Percentiles rank a stretch among this genome's conserved stretches.
phyloP scores from a whole-genome alignment of 768 basidiomycete species.

The Fomitopsis serialis region DNA sequence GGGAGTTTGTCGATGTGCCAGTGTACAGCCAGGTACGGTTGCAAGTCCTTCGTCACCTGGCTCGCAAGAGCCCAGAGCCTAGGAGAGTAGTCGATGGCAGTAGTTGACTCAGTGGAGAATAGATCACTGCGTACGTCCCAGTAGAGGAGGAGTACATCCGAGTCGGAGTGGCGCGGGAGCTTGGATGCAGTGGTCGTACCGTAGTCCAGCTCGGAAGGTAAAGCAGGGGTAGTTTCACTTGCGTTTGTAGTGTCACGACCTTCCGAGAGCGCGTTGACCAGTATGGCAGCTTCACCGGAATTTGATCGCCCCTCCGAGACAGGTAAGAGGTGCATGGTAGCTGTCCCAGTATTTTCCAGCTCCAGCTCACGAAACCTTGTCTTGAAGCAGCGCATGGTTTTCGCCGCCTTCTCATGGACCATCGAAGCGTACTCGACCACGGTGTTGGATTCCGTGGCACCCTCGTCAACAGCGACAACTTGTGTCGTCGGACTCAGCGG shows the following conservation, averaged over 20 bases:
- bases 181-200: neutral
- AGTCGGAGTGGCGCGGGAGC: slow-evolving; percentile 1
- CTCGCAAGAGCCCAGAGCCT: slow-evolving; percentile 36
- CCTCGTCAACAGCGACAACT: slow-evolving; percentile 29
- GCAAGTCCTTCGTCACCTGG: slow-evolving; percentile 27
- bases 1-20: slow-evolving; percentile 54
- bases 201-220: neutral
- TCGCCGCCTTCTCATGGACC: slow-evolving; percentile 2
- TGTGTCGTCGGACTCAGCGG: slow-evolving; percentile 28
- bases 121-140: slow-evolving; percentile 48
- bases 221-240: neutral
- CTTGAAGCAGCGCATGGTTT: slow-evolving; percentile 11
- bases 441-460: neutral
- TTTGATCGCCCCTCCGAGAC: neutral
- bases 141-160: slow-evolving; percentile 45
- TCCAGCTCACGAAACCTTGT: slow-evolving; percentile 10
- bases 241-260: neutral
- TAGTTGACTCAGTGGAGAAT: slow-evolving; percentile 23
- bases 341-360: neutral
- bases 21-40: slow-evolving; percentile 45
- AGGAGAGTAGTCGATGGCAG: slow-evolving; percentile 38
- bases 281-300: neutral
- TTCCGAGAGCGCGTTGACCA: neutral
- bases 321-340: neutral
- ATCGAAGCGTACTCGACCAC: neutral